phyloP scores from a whole-genome alignment of 1,284 basidiomycete genomes.

The Melampsora larici-populina region DNA sequence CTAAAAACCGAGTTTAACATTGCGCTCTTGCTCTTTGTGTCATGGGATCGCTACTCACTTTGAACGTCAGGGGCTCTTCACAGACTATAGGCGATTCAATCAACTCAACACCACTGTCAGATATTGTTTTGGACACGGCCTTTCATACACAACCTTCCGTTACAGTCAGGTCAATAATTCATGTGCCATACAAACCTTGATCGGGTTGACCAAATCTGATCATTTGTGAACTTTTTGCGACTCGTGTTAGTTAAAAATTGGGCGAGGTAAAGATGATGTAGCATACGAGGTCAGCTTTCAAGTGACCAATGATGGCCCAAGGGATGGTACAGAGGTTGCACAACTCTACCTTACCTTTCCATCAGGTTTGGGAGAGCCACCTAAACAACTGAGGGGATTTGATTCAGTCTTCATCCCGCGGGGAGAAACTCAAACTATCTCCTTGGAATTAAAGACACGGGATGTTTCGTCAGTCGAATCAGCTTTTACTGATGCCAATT shows the following conservation, averaged over 20 bases:
- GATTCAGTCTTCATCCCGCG: slow-evolving; percentile 46
- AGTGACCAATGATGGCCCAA: slow-evolving; percentile 56
- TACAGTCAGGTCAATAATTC: slow-evolving; percentile 2
- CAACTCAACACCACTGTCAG: slow-evolving; percentile 10
- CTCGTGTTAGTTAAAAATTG: neutral
- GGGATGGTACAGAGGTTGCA: slow-evolving; percentile 55
- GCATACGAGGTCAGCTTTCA: slow-evolving; percentile 54
- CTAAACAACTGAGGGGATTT: slow-evolving; percentile 49
- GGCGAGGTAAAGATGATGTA: slow-evolving; percentile 18
- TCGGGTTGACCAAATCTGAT: no score
- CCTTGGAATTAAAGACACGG: slow-evolving; percentile 18
- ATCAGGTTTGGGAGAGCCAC: slow-evolving; percentile 38
- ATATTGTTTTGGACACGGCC: slow-evolving; percentile 29
- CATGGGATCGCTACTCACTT: slow-evolving; percentile 51
- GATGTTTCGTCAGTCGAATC: neutral
- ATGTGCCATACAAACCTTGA: no score
- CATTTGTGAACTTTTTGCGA: neutral
- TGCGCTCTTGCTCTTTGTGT: neutral
- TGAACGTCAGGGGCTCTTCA: slow-evolving; percentile 14
- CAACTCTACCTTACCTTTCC: slow-evolving; percentile 49
- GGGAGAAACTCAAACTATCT: slow-evolving; percentile 46
- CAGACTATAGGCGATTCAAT: slow-evolving; percentile 20
- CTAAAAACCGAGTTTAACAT: no score
- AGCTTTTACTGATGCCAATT: neutral
- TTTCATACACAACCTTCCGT: slow-evolving; percentile 41